Evolutionary conservation across 352 stramenopile genomes (phyloP), one percentile per base, ranked within the genome.

Genomic region (Phytophthora melonis): DNA sequence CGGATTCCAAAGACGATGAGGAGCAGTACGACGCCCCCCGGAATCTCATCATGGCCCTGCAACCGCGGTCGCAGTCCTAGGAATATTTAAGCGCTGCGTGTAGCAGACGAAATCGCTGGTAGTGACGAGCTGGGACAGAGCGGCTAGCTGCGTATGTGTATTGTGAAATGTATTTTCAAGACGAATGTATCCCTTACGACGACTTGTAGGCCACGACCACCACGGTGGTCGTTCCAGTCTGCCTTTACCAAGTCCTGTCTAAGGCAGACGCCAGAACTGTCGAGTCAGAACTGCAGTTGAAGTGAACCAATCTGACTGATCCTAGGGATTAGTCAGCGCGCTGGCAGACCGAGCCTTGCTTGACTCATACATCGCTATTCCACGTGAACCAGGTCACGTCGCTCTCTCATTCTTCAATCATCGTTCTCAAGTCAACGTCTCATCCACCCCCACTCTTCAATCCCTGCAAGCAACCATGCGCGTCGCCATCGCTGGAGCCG

Each of bases 401-500:
- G 39, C 39, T 23, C 18, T 59, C 47, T 69, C 67, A 74, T 74
- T 74, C 47, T 58, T 64, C 41, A 74, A 69, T 69, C 58, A n/a
- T 64, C 45, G 18, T 14, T 34, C 16, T 60, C 68, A 30, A 49
- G n/a, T 43, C 27, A 27, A 70, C 45, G 52, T 23, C 39, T 8
- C 27, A 41, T 54, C 61, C 19, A 53, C 8, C 54, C 53, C 16
- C 8, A 58, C 54, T 50, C 18, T 57, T 53, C 13, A 7, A 30
- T 10, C 27, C 32, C n/a, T 52, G 30, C 7, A 34, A 53, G 65
- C 39, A 54, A 62, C 19, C 58, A 83, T 86, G 75, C 73, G 79
- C 70, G 55, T 86, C 65, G 73, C 75, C n/a, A 45, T 86, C 62
- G 76, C 45, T 43, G 79, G 75, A 77, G 65, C 60, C 9, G 76